Percentiles rank a stretch among this genome's conserved stretches.
Evolutionary conservation across 1,284 basidiomycete genomes (phyloP).

Genomic region (Ustilago trichophora): DNA sequence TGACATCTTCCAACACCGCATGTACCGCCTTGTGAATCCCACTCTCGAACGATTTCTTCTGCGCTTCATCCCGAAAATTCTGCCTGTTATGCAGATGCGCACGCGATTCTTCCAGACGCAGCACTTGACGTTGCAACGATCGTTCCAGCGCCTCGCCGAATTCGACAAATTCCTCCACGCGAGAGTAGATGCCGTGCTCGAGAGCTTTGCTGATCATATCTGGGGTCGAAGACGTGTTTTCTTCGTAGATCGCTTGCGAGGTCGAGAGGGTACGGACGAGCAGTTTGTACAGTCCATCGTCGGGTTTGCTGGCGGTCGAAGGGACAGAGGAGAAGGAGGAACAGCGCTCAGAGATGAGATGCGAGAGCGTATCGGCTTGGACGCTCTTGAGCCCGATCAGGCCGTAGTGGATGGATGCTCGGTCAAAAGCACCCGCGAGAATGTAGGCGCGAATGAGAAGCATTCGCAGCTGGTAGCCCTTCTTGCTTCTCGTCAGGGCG

Average conservation of each 20-base stretch:
- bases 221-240: conserved; percentile 36
- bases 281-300: conserved; percentile 29
- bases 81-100: conserved; percentile 20
- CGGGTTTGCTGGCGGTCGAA: background rate
- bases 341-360: conserved; percentile 28
- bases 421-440: conserved; percentile 35
- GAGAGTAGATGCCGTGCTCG: conserved; percentile 54
- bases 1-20: conserved; percentile 18
- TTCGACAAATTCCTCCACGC: conserved; percentile 54
- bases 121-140: conserved; percentile 43
- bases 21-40: conserved; percentile 7
- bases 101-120: conserved; percentile 33
- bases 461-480: conserved; percentile 55
- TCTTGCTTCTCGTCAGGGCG: conserved; percentile 37
- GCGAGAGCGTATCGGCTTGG: conserved; percentile 47
- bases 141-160: conserved; percentile 47
- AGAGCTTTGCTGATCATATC: conserved; percentile 51
- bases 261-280: conserved; percentile 18
- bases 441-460: conserved; percentile 45
- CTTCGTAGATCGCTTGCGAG: conserved; percentile 45
- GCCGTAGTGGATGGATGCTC: conserved; percentile 34
- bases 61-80: conserved; percentile 6
- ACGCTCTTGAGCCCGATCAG: conserved; percentile 46
- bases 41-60: conserved; percentile 13
- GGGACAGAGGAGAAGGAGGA: conserved; percentile 6